Evolutionary conservation across 495 filamentous ascomycete genomes (phyloP), one percentile per base, ranked within the genome.

Genomic region (Talaromyces proteolyticus): DNA sequence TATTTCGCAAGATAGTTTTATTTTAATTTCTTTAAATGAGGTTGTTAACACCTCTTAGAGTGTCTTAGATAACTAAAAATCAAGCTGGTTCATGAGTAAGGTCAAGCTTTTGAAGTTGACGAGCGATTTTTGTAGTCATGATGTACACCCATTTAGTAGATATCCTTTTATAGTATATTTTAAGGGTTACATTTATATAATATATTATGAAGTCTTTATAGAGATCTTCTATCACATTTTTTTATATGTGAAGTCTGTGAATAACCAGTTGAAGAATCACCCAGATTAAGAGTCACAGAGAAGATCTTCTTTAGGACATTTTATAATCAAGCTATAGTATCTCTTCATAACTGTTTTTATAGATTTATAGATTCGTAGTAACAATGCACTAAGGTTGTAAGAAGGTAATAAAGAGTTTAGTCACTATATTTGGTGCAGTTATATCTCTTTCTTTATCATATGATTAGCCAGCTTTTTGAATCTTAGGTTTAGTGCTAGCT

Each of bases 291-390:
- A 86, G 61, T 82, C 82, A 87, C 0, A 78, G 44, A 0, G 80
- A 56, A 17, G 81, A 85, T 37, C 84, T 50, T 12, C 72, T 69
- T 75, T 80, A 87, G 0, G 80, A 79, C 21, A 26, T 46, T 46
- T 18, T 26, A 34, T 6, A 26, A 3, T 46, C 18, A 34, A 5
- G 2, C 74, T 74, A 85, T 20, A 77, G 40, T 1, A 85, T 75
- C 21, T 86, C 79, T 46, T 88, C 81, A 8, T 79, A 70, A 14
- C 77, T 85, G 43, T 74, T 68, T 55, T 87, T 88, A n/a, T 51
- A 43, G 5, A 86, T 66, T 1, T 66, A 61, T 4, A 43, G 4
- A 0, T 64, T 58, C 0, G 63, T 47, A 0, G 59, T 42, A 5
- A 52, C 51, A 0, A 34, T n/a, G 2, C 77, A 79, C 1, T 74